phyloP scores from a whole-genome alignment of 108 stramenopile species.

The Cyclotella sp. region DNA sequence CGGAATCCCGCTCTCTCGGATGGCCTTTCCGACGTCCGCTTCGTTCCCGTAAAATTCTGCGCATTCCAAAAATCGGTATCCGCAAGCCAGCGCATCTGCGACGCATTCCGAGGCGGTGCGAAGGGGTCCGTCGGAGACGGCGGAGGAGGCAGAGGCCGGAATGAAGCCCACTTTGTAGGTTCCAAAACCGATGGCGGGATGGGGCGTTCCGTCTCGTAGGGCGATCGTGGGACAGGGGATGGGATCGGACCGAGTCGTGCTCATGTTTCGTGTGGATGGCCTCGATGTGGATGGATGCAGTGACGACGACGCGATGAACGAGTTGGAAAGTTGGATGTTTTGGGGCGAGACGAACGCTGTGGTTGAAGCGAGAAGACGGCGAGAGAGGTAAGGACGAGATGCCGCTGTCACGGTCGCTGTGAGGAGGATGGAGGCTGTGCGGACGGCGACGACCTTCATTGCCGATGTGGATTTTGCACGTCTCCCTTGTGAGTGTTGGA shows the following conservation, averaged over 20 bases:
- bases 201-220: conserved; percentile 74
- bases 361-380: not conserved
- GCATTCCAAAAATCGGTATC: conserved; percentile 92
- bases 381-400: conserved; percentile 17
- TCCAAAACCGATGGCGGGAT: conserved; percentile 89
- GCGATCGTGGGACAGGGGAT: conserved; percentile 59
- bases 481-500: too few relatives aligned
- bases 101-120: conserved; percentile 81
- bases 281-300: not conserved
- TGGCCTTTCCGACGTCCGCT: conserved; percentile 82
- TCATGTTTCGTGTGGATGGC: conserved; percentile 21
- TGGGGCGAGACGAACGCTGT: conserved; percentile 13
- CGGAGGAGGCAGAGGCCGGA: conserved; percentile 81
- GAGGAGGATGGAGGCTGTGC: conserved; percentile 16
- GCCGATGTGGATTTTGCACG: not conserved
- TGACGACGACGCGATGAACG: not conserved
- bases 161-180: conserved; percentile 95
- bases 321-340: conserved; percentile 8
- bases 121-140: conserved; percentile 41
- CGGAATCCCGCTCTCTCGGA: conserved; percentile 62
- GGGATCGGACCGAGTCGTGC: not conserved
- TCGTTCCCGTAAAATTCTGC: conserved; percentile 94
- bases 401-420: conserved; percentile 28
- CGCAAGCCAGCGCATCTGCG: conserved; percentile 70
- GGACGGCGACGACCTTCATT: conserved; percentile 36